Evolutionary conservation across 768 basidiomycete genomes (phyloP), one percentile per base, ranked within the genome.

Genomic region (Cytidiella melzeri): DNA sequence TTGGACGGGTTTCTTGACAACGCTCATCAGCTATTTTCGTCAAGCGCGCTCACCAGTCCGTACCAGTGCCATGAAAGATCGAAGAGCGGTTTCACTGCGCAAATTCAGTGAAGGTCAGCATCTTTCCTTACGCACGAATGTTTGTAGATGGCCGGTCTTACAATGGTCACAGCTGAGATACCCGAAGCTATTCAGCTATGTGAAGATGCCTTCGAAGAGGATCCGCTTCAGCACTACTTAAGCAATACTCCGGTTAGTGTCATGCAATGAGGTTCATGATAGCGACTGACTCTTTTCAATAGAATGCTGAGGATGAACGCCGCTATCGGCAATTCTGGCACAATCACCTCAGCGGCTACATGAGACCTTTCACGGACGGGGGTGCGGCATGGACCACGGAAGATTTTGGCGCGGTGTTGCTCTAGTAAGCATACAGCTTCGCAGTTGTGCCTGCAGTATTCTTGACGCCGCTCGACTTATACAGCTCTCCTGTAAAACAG

Each of bases 151-250:
- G 30, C 30, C n/a, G 30, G 7, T 7, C 30, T 34, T 7, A 34
- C 30, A 34, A 7, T 7, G 9, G 30, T 7, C 30, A 34, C 30
- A 34, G 30, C 7, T 15, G 30, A 34, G 15, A 15, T 34, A 15
- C 30, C 30, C 30, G 9, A 34, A 15, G 30, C 30, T 34, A 15
- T 34, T 34, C 30, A 34, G 15, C 30, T 34, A 34, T 7, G 9
- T 15, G 30, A 34, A 18, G 40, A 7, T 7, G 40, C 40, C 23
- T 41, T 41, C 18, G 54, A 39, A 5, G 19, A 55, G 5, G 60
- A 61, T 39, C 63, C 63, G 1, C 36, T 64, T 21, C 18, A 57
- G 19, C 47, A 44, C 4, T 64, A 62, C 46, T n/a, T 56, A 21
- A 48, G 57, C 11, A 46, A 57, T 27, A 53, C 51, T 9, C 51